Percentiles rank a stretch among this genome's conserved stretches.
phyloP scores from a whole-genome alignment of 805 yeast species.

The Ogataea kodamae region DNA sequence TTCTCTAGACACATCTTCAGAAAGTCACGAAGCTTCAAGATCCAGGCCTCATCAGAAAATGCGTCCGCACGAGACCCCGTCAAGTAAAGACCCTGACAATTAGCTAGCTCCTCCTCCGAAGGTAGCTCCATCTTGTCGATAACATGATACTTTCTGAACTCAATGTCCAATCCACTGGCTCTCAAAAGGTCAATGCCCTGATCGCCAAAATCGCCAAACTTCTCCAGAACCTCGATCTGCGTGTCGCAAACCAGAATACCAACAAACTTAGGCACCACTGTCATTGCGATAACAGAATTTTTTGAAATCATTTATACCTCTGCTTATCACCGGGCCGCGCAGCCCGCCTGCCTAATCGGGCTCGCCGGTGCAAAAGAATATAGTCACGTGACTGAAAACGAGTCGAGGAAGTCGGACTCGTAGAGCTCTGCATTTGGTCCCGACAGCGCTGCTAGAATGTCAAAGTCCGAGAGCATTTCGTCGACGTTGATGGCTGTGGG shows the following conservation, averaged over 20 bases:
- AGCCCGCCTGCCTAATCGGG: conserved; percentile 5
- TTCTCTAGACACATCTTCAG: conserved; percentile 20
- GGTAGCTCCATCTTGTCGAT: conserved; percentile 28
- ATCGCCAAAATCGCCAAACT: conserved; percentile 55
- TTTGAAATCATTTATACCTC: not conserved
- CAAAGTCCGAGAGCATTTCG: conserved; percentile 17
- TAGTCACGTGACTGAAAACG: conserved; percentile 5
- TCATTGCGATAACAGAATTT: conserved; percentile 5
- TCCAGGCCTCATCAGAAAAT: conserved; percentile 42
- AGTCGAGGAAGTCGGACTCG: conserved; percentile 10
- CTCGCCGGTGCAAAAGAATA: not conserved
- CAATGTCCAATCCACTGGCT: conserved; percentile 19
- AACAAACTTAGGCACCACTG: conserved; percentile 6
- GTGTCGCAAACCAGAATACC: conserved; percentile 19
- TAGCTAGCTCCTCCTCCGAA: conserved; percentile 23
- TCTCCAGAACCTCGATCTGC: conserved; percentile 9
- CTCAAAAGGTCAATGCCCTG: conserved; percentile 36
- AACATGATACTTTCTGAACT: conserved; percentile 38
- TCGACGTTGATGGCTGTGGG: conserved; percentile 4
- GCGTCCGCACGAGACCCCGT: conserved; percentile 56
- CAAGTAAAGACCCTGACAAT: conserved; percentile 39
- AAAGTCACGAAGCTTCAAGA: conserved; percentile 39
- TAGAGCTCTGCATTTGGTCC: conserved; percentile 10
- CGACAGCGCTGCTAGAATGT: conserved; percentile 13
- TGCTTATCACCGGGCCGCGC: conserved; percentile 1